phyloP scores from a whole-genome alignment of 2,329 filamentous ascomycete genomes.

The Exophiala mesophila region DNA sequence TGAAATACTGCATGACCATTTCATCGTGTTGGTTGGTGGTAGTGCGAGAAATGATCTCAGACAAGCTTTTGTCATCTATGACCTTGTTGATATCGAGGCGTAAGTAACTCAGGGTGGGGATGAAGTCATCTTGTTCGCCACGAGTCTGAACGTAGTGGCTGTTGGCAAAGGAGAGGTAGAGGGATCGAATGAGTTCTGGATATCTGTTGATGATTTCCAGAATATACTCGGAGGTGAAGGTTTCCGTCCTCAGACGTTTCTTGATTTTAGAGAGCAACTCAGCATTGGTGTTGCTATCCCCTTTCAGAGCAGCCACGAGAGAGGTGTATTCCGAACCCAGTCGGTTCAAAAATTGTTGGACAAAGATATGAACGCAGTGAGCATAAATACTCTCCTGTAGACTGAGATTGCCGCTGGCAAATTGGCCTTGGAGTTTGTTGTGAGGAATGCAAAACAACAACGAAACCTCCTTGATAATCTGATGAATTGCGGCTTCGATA shows the following conservation, averaged over 20 bases:
- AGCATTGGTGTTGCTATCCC: constrained; percentile 75
- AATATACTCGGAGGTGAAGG: constrained; percentile 97
- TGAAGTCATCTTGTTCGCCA: constrained; percentile 61
- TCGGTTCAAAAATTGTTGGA: constrained; percentile 96
- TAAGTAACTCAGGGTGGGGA: constrained; percentile 65
- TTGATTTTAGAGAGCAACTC: constrained; percentile 91
- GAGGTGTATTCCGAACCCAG: constrained; percentile 88
- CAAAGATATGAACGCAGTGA: constrained; percentile 95
- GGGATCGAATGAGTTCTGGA: constrained; percentile 74
- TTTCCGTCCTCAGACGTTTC: constrained; percentile 89
- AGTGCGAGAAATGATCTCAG: constrained; percentile 72
- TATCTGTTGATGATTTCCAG: constrained; percentile 93
- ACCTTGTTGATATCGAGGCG: constrained; percentile 66
- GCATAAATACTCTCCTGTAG: constrained; percentile 96
- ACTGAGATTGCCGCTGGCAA: constrained; percentile 78
- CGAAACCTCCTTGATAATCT: constrained; percentile 98
- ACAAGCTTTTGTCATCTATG: constrained; percentile 68
- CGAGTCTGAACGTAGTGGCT: constrained; percentile 70
- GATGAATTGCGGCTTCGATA: constrained; percentile 91
- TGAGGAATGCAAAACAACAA: constrained; percentile 96
- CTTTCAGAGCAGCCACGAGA: constrained; percentile 72
- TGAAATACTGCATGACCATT: constrained; percentile 96
- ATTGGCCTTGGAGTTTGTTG: constrained; percentile 90
- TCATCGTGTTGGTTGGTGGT: constrained; percentile 90
- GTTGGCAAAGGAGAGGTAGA: constrained; percentile 89